Percentiles rank a stretch among this genome's conserved stretches.
Evolutionary conservation across 2,329 filamentous ascomycete genomes (phyloP).

Genomic region (Waltergamsia citrina): DNA sequence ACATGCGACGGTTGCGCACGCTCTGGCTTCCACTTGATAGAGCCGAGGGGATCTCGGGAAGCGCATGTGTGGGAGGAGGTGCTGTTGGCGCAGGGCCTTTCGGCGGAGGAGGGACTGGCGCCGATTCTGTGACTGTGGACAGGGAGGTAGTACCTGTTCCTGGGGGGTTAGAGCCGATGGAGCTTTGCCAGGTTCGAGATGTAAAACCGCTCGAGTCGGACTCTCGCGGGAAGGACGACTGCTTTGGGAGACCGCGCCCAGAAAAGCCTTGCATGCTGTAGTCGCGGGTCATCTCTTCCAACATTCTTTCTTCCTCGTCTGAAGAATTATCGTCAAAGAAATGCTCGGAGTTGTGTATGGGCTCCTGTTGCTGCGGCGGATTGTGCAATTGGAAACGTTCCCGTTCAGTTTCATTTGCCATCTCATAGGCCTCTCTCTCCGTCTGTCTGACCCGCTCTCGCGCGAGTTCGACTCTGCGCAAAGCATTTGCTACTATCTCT

Average conservation of each 20-base stretch:
- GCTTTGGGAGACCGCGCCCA: constrained; percentile 36
- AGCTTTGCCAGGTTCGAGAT: constrained; percentile 73
- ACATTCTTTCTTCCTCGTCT: constrained; percentile 64
- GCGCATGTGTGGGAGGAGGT: constrained; percentile 39
- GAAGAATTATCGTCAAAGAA: constrained; percentile 56
- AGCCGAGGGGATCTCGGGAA: constrained; percentile 31
- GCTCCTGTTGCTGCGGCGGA: not conserved
- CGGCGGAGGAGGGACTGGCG: constrained; percentile 11
- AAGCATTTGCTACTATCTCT: constrained; percentile 42
- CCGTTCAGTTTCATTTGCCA: constrained; percentile 30
- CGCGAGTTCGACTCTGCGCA: constrained; percentile 62
- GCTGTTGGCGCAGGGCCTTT: constrained; percentile 16
- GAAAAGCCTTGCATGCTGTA: constrained; percentile 78
- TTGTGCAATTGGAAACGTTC: constrained; percentile 19
- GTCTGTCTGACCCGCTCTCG: constrained; percentile 67
- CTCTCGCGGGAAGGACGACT: constrained; percentile 59
- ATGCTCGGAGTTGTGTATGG: constrained; percentile 28
- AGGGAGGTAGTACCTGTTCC: constrained; percentile 42
- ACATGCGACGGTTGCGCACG: constrained; percentile 69
- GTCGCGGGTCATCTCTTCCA: constrained; percentile 83
- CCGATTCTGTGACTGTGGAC: constrained; percentile 62
- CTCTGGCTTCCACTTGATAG: constrained; percentile 21
- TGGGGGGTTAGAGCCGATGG: constrained; percentile 59
- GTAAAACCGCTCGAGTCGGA: constrained; percentile 76
- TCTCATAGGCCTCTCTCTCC: constrained; percentile 51